These are phyloP conservation scores for Brasilioporus rufonigricans DNA, from an alignment of 768 basidiomycete species.

Conservation along the genomic window DNA sequence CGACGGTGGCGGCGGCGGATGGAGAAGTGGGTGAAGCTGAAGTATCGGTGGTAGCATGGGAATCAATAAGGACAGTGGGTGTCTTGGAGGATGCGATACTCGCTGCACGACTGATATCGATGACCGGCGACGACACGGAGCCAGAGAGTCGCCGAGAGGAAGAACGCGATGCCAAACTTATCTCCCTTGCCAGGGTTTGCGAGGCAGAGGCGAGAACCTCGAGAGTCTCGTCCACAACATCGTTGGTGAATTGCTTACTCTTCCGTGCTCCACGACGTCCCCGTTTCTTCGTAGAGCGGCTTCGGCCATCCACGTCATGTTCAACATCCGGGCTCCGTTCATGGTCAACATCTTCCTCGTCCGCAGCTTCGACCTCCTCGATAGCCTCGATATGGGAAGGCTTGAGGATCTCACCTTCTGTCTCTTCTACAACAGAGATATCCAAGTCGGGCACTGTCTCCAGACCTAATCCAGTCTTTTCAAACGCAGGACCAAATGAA, in stretches of 20 bases:
- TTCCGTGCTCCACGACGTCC: conserved; percentile 85
- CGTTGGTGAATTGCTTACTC: conserved; percentile 45
- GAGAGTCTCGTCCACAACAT: conserved; percentile 52
- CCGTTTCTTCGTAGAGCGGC: conserved; percentile 70
- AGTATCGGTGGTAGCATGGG: conserved; percentile 13
- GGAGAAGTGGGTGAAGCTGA: conserved; percentile 21
- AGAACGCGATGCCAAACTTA: conserved; percentile 62
- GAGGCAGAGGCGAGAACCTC: conserved; percentile 75
- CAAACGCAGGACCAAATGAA: conserved; percentile 51
- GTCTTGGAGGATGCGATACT: conserved; percentile 35
- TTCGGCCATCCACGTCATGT: conserved; percentile 33
- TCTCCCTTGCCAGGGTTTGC: conserved; percentile 79
- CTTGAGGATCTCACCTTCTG: conserved; percentile 33
- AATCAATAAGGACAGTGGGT: conserved; percentile 36
- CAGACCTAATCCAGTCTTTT: conserved; percentile 42
- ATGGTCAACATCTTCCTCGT: conserved; percentile 29
- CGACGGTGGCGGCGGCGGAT: conserved; percentile 36
- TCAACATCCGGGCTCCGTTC: conserved; percentile 22
- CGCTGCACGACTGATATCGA: conserved; percentile 24
- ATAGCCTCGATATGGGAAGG: conserved; percentile 28
- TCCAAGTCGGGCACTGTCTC: conserved; percentile 53
- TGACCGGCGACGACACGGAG: conserved; percentile 13
- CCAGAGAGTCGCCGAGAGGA: conserved; percentile 35
- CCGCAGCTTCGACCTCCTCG: conserved; percentile 38
- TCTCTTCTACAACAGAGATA: conserved; percentile 38